These are phyloP conservation scores for Irpex rosettiformis DNA, from an alignment of 1,284 basidiomycete species.

Conservation along the genomic window DNA sequence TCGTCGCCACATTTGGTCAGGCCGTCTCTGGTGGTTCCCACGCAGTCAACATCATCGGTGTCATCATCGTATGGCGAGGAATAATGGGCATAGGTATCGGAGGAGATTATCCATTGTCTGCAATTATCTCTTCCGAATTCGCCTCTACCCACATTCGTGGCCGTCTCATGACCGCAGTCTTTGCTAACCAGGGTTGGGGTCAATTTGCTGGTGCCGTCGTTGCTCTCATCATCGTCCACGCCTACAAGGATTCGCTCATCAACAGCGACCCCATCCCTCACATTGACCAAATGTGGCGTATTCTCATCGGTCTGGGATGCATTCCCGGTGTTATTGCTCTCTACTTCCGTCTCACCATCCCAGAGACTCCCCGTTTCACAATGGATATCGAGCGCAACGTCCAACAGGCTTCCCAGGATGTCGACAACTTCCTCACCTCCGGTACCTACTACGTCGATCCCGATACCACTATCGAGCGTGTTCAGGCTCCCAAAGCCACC, in stretches of 20 bases:
- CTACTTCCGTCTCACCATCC: slow-evolving; percentile 77
- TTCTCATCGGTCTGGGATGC: slow-evolving; percentile 69
- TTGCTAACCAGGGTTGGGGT: slow-evolving; percentile 69
- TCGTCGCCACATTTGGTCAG: slow-evolving; percentile 60
- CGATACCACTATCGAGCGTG: slow-evolving; percentile 54
- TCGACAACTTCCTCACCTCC: slow-evolving; percentile 59
- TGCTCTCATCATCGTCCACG: slow-evolving; percentile 61
- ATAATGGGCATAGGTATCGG: slow-evolving; percentile 70
- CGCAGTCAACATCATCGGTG: slow-evolving; percentile 67
- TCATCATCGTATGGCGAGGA: slow-evolving; percentile 50
- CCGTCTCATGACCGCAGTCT: slow-evolving; percentile 70
- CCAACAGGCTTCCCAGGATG: slow-evolving; percentile 66
- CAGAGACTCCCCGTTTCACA: slow-evolving; percentile 82
- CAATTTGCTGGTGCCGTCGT: slow-evolving; percentile 70
- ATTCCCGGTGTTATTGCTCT: slow-evolving; percentile 66
- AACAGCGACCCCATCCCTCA: slow-evolving; percentile 41
- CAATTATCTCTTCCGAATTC: slow-evolving; percentile 75
- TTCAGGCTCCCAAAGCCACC: slow-evolving; percentile 61
- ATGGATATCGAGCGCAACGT: slow-evolving; percentile 89
- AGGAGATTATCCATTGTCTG: slow-evolving; percentile 67
- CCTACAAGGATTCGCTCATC: slow-evolving; percentile 65
- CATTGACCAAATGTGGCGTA: slow-evolving; percentile 65
- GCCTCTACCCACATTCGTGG: slow-evolving; percentile 71
- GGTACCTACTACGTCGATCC: slow-evolving; percentile 51
- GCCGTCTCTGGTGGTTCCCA: slow-evolving; percentile 56